A percentile compares a stretch with the other conserved stretches of the same genome.
Conservation (phyloP, 2,329 filamentous ascomycete species). For the Amesomyces nigricolor region DNA sequence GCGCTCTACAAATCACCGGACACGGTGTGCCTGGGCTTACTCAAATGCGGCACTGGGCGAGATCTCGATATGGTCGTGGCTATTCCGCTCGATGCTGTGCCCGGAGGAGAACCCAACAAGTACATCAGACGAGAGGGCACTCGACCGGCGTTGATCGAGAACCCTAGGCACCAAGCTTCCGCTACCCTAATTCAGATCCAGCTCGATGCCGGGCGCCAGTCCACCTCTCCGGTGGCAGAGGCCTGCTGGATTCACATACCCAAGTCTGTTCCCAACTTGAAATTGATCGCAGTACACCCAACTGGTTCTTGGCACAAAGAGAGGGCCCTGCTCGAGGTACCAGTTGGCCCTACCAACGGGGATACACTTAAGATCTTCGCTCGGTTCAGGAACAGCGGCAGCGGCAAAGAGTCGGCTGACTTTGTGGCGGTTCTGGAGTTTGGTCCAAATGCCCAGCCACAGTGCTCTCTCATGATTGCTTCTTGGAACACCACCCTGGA, state of each 20-base stretch:
- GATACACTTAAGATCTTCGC: not conserved
- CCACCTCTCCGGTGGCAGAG: not conserved
- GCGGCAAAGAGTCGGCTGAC: not conserved
- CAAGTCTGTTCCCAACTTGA: constrained; percentile 1
- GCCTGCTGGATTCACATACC: constrained; percentile 10
- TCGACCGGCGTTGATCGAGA: not conserved
- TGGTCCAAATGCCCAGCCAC: not conserved
- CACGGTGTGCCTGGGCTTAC: not conserved
- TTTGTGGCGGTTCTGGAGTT: constrained; percentile 4
- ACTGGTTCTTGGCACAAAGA: constrained; percentile 4
- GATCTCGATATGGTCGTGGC: not conserved
- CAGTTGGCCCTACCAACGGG: not conserved
- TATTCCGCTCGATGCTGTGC: constrained; percentile 5
- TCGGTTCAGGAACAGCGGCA: constrained; percentile 3
- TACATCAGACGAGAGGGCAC: not conserved
- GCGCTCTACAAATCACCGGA: not conserved
- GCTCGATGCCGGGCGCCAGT: constrained; percentile 2
- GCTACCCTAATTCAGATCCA: not conserved
- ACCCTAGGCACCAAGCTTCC: not conserved
- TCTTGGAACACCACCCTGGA: not conserved
- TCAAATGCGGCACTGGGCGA: constrained; percentile 2
- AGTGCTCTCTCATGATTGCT: constrained; percentile 4
- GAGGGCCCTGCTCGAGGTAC: constrained; percentile 1
- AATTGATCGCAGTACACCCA: constrained; percentile 5
- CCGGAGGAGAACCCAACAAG: not conserved